Percentiles rank a stretch among this genome's conserved stretches.
phyloP scores from a whole-genome alignment of 768 basidiomycete species.

The Termitomyces sp. region DNA sequence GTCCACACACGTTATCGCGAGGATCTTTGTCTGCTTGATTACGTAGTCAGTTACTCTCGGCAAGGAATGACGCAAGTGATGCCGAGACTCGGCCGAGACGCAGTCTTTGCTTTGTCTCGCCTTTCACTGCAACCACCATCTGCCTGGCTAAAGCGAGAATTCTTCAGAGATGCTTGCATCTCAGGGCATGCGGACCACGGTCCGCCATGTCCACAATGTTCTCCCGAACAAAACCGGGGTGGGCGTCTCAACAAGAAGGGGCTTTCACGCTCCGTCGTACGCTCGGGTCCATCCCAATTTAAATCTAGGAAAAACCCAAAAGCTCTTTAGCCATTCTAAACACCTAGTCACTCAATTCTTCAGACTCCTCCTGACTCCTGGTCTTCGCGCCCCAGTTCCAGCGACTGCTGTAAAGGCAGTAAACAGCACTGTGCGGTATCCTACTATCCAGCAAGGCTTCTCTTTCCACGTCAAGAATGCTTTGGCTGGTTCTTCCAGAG shows the following conservation, averaged over 20 bases:
- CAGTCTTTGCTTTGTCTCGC: not conserved
- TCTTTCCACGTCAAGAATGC: slow-evolving; percentile 51
- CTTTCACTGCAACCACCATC: not conserved
- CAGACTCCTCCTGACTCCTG: slow-evolving; percentile 52
- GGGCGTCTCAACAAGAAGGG: slow-evolving; percentile 24
- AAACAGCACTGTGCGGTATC: slow-evolving; percentile 24
- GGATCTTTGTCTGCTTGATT: not conserved
- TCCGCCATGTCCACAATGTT: slow-evolving; percentile 32
- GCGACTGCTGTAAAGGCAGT: slow-evolving; percentile 20
- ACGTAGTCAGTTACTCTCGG: not conserved
- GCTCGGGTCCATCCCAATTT: slow-evolving; percentile 25
- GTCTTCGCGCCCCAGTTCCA: slow-evolving; percentile 27
- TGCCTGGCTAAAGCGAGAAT: not conserved
- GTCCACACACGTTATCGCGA: too few relatives aligned
- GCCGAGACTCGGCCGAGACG: not conserved
- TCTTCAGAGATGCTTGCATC: slow-evolving; percentile 31
- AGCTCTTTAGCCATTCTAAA: slow-evolving; percentile 46
- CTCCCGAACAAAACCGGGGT: slow-evolving; percentile 21
- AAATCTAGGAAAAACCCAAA: slow-evolving; percentile 30
- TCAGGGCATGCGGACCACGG: slow-evolving; percentile 32
- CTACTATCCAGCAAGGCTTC: slow-evolving; percentile 47
- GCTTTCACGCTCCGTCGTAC: slow-evolving; percentile 40
- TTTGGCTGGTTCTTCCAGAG: slow-evolving; percentile 38
- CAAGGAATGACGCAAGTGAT: slow-evolving; percentile 6
- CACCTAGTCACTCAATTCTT: slow-evolving; percentile 52